Conservation (phyloP, 2,329 filamentous ascomycete species). For the Claviceps monticola region DNA sequence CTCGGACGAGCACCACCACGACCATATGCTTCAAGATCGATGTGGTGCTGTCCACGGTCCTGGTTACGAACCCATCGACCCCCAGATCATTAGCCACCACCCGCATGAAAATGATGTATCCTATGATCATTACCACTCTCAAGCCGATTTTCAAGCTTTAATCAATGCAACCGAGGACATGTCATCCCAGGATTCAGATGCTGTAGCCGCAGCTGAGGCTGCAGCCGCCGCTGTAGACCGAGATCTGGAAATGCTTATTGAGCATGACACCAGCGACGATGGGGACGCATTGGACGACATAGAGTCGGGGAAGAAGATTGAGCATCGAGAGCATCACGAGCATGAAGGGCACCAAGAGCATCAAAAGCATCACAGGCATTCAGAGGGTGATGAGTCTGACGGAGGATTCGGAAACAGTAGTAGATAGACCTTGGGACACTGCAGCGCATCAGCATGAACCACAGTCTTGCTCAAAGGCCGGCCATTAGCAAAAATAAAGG, state of each 20-base stretch:
- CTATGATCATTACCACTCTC: constrained; percentile 28
- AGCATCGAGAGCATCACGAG: constrained; percentile 12
- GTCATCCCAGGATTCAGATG: constrained; percentile 10
- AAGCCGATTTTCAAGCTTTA: constrained; percentile 39
- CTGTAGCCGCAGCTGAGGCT: constrained; percentile 10
- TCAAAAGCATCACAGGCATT: no score
- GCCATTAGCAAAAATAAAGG: no score
- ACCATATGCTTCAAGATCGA: constrained; percentile 20
- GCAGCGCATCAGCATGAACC: no score
- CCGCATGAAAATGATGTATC: constrained; percentile 16
- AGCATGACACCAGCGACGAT: constrained; percentile 29
- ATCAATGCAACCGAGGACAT: constrained; percentile 33
- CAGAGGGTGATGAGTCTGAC: no score
- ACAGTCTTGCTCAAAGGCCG: no score
- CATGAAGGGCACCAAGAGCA: no score
- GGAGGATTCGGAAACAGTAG: no score
- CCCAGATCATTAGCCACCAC: constrained; percentile 38
- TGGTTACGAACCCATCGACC: constrained; percentile 42
- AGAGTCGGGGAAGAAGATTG: constrained; percentile 8
- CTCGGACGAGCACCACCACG: constrained; percentile 16
- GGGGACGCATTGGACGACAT: constrained; percentile 11
- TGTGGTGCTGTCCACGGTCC: constrained; percentile 10
- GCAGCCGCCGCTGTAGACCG: constrained; percentile 28
- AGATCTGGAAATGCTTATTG: constrained; percentile 39
- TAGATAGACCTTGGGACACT: no score